Base-by-base conservation (phyloP, 2,329 filamentous ascomycete species). In the Phaeomoniella chlamydospora region DNA sequence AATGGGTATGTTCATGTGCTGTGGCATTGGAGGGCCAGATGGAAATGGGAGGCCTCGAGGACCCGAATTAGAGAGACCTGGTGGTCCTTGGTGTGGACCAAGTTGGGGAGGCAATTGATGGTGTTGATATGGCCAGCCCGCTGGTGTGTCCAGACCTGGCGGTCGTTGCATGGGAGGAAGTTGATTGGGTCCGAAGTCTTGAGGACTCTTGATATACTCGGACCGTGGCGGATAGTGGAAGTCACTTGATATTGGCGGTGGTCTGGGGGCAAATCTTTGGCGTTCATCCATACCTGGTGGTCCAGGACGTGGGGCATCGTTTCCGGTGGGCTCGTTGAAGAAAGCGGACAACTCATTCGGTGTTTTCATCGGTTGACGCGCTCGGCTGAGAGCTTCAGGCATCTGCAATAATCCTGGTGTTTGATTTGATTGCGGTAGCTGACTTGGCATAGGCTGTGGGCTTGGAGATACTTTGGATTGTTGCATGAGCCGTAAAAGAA, bases 401-500 rank as follows among this genome's bases (percentile, higher is more conserved):
- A 58, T 52, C 43, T 51, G 53, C 36, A 52, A 47, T 38, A 52
- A 49, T 33, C 52, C 55, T 41, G 51, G 54, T 22, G 44, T 47
- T 14, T 52, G 51, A 4, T 54, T 47, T 5, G 42, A 40, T 51
- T 17, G 43, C 40, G 39, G 41, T 51, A 32, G 46, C 45, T 37
- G 49, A 44, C 34, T 47, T 39, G 39, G 43, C 39, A 16, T 45
- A 44, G 16, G 38, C 33, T 40, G 42, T 37, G 36, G 55, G 41
- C n/a, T 22, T 29, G 34, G n/a, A 18, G 15, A 29, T 36, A 60
- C 47, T 31, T 53, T 54, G 12, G 66, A 61, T 48, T 71, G 67
- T 45, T 79, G 74, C 82, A 94, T 90, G 18, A 94, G 67, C 41
- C 77, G 81, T 57, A 93, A 82, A 34, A 94, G 62, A 52, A 90